phyloP scores from a whole-genome alignment of 805 yeast species.

The Clavispora phyllophila region DNA sequence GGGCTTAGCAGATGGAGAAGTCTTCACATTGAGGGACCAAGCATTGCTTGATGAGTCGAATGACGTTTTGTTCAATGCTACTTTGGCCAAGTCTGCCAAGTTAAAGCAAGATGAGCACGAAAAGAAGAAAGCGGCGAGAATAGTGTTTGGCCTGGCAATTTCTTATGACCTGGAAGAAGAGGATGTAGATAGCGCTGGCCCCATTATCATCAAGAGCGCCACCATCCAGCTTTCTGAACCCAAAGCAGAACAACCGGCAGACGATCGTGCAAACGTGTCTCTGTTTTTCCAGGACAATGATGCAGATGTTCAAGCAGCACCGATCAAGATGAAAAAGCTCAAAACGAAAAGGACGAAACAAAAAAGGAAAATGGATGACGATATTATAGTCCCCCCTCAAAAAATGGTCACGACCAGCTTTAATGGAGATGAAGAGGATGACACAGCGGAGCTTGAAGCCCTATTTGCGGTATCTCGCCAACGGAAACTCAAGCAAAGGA shows the following conservation, averaged over 20 bases:
- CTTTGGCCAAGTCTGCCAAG: constrained; percentile 19
- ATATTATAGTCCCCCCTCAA: constrained; percentile 30
- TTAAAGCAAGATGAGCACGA: constrained; percentile 27
- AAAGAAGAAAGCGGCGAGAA: constrained; percentile 11
- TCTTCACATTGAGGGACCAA: constrained; percentile 57
- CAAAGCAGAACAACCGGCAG: background rate
- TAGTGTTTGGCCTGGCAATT: constrained; percentile 2
- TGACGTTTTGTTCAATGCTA: constrained; percentile 38
- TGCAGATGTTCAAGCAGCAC: constrained; percentile 9
- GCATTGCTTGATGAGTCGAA: constrained; percentile 29
- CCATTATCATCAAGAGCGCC: constrained; percentile 1
- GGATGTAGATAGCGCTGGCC: constrained; percentile 5
- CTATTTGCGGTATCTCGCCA: constrained; percentile 25
- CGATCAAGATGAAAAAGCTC: constrained; percentile 37
- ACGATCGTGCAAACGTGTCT: too few relatives aligned
- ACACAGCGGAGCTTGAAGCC: constrained; percentile 30
- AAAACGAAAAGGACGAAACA: constrained; percentile 31
- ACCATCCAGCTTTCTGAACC: background rate
- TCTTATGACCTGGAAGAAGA: constrained; percentile 1
- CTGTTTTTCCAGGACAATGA: background rate
- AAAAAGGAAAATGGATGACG: constrained; percentile 18
- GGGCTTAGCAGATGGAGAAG: constrained; percentile 34
- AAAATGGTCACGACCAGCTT: constrained; percentile 14
- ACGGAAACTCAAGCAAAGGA: constrained; percentile 25
- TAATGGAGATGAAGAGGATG: constrained; percentile 16